These are phyloP conservation scores for Coemansia sp. DNA, from an alignment of 192 early-diverging fungal species.

Conservation along the genomic window DNA sequence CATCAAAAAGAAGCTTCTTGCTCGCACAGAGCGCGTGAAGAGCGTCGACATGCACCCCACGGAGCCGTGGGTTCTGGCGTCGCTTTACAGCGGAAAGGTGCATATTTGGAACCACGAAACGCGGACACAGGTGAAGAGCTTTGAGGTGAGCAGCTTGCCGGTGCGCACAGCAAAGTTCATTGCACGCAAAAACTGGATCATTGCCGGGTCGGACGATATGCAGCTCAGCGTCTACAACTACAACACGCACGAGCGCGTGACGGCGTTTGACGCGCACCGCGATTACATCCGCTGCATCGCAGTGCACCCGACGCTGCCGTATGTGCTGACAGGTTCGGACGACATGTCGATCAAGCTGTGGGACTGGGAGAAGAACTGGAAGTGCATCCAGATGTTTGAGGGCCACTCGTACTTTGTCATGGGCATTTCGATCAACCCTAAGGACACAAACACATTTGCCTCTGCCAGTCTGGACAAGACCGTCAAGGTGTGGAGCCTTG, in stretches of 20 bases:
- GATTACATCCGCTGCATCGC: constrained; percentile 97
- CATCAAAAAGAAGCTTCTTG: constrained; percentile 61
- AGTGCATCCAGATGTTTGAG: constrained; percentile 93
- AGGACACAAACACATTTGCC: constrained; percentile 98
- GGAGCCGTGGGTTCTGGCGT: constrained; percentile 97
- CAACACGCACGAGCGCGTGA: constrained; percentile 98
- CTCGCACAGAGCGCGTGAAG: constrained; percentile 91
- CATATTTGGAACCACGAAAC: constrained; percentile 99
- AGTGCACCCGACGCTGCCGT: constrained; percentile 95
- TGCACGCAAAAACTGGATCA: constrained; percentile 94
- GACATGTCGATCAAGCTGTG: constrained; percentile 97
- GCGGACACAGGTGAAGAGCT: constrained; percentile 91
- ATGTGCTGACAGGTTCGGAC: constrained; percentile 91
- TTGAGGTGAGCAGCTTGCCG: constrained; percentile 93
- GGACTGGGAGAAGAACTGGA: constrained; percentile 99
- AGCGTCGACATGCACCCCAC: constrained; percentile 98
- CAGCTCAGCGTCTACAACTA: constrained; percentile 99
- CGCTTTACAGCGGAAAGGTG: constrained; percentile 93
- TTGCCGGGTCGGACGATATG: constrained; percentile 97
- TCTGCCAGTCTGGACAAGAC: constrained; percentile 94
- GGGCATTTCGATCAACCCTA: constrained; percentile 97
- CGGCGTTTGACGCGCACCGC: constrained; percentile 91
- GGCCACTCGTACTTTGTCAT: constrained; percentile 98
- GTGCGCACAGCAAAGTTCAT: constrained; percentile 98
- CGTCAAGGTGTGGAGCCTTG: constrained; percentile 97